phyloP scores from a whole-genome alignment of 805 yeast species.

The Pichia californica region DNA sequence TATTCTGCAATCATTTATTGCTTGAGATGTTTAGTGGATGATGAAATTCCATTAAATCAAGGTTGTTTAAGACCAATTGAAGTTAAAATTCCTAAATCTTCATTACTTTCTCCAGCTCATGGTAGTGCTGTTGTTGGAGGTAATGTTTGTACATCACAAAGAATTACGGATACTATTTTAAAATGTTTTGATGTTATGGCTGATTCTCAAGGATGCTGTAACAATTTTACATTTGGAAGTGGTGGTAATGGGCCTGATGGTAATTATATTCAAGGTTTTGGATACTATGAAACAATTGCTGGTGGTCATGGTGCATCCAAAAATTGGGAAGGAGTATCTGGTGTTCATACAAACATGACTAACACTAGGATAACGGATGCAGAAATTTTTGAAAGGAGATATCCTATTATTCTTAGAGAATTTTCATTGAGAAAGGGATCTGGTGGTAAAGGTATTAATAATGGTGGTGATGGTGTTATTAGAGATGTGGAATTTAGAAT shows the following conservation, averaged over 20 bases:
- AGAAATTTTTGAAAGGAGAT: conserved; percentile 81
- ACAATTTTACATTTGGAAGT: conserved; percentile 87
- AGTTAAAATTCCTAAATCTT: conserved; percentile 55
- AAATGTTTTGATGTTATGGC: conserved; percentile 87
- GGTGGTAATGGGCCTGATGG: conserved; percentile 54
- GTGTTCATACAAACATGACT: conserved; percentile 93
- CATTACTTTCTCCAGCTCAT: conserved; percentile 64
- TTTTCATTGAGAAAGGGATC: conserved; percentile 65
- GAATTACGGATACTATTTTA: conserved; percentile 83
- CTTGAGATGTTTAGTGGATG: conserved; percentile 74
- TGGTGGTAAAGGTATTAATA: conserved; percentile 70
- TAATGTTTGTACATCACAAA: conserved; percentile 90
- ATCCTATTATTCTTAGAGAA: conserved; percentile 72
- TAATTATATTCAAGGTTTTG: conserved; percentile 59
- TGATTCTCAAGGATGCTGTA: conserved; percentile 94
- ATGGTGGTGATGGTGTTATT: conserved; percentile 82
- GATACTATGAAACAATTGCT: conserved; percentile 90
- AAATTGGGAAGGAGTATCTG: conserved; percentile 79
- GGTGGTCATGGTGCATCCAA: conserved; percentile 92
- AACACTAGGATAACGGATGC: conserved; percentile 90
- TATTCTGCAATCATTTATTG: conserved; percentile 86
- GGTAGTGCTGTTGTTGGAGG: conserved; percentile 95
- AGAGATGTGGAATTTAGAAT: conserved; percentile 78
- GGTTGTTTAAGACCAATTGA: conserved; percentile 83
- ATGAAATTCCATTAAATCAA: conserved; percentile 87